phyloP scores from a whole-genome alignment of 768 basidiomycete species.

The Royoungia palumana region DNA sequence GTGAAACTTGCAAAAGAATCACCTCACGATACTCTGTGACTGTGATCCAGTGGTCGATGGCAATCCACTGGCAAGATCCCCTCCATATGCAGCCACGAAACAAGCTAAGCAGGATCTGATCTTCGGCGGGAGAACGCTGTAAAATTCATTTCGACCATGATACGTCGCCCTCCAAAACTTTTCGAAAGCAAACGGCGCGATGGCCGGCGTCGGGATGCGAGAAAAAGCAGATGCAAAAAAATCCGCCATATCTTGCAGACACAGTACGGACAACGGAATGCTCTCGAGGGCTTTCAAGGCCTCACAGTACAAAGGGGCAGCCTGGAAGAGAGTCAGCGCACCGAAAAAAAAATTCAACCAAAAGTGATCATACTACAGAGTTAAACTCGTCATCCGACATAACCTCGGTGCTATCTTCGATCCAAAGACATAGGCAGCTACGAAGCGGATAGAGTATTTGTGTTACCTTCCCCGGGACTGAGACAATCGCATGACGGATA shows the following conservation, averaged over 20 bases:
- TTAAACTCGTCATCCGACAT: constrained; percentile 46
- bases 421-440: constrained; percentile 47
- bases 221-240: constrained; percentile 53
- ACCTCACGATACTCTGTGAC: constrained; percentile 30
- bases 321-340: constrained; percentile 15
- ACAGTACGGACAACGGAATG: constrained; percentile 39
- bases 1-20: constrained; percentile 8
- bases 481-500: constrained; percentile 34
- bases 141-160: constrained; percentile 39
- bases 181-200: constrained; percentile 52
- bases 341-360: neutral
- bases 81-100: constrained; percentile 45
- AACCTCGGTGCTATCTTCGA: constrained; percentile 42
- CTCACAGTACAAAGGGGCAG: constrained; percentile 42
- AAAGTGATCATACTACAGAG: constrained; percentile 39
- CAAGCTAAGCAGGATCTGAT: constrained; percentile 45
- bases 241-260: constrained; percentile 39
- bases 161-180: constrained; percentile 59
- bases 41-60: constrained; percentile 38
- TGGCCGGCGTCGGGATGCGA: constrained; percentile 43
- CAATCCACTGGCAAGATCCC: constrained; percentile 45
- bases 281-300: constrained; percentile 39
- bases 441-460: constrained; percentile 36
- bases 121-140: constrained; percentile 37
- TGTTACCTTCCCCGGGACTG: constrained; percentile 28